phyloP scores from a whole-genome alignment of 2,329 filamentous ascomycete genomes.

The Alternaria incomplexa region DNA sequence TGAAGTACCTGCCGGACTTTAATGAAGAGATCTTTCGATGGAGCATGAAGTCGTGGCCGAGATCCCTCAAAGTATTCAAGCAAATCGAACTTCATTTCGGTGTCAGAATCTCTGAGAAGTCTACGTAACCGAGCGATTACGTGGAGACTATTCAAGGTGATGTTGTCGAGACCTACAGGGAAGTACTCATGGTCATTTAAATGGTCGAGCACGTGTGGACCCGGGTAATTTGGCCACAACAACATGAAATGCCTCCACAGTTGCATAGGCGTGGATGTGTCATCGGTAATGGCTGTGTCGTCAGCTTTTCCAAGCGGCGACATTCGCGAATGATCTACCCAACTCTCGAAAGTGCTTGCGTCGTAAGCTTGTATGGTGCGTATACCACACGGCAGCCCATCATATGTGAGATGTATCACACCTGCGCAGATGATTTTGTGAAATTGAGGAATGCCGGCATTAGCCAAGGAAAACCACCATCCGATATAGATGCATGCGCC shows the following conservation, averaged over 20 bases:
- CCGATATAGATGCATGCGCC: no score
- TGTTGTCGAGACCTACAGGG: neutral
- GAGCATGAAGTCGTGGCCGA: neutral
- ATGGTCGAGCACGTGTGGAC: neutral
- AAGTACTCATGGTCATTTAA: neutral
- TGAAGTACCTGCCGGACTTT: neutral
- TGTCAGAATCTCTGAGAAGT: no score
- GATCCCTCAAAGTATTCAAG: no score
- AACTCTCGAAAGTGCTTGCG: neutral
- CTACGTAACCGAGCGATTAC: no score
- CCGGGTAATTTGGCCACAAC: neutral
- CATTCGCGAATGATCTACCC: neutral
- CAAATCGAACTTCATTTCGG: no score
- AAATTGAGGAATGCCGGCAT: no score
- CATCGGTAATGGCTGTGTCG: neutral
- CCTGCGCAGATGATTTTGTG: neutral
- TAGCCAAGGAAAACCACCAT: no score
- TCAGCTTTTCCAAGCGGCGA: neutral
- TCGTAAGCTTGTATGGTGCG: neutral
- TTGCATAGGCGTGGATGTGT: neutral
- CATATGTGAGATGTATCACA: neutral
- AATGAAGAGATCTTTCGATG: neutral
- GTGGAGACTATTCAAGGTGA: no score
- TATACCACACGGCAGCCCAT: neutral
- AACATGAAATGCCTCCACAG: neutral